Evolutionary conservation across 345 rosid genomes (phyloP), one percentile per base, ranked within the genome.

Genomic region (Lepidium didymum): DNA sequence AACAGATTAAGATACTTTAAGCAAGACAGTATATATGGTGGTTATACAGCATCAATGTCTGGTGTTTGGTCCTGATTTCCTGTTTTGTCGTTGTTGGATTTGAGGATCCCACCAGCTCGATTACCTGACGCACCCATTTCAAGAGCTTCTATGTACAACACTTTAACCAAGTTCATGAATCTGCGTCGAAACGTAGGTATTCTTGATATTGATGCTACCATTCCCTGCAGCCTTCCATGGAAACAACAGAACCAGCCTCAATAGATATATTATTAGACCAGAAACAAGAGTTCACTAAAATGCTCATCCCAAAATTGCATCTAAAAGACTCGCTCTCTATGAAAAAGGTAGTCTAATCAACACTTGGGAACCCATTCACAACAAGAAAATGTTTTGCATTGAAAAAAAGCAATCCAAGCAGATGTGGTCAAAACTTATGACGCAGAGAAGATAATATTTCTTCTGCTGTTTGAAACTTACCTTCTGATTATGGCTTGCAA

Each of bases 401-500:
- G 18, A 15, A 25, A 23, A 29, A 7, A 49, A 25, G 14, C 23
- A 9, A 25, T 10, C 36, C 18, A 7, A 27, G 54, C 23, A 49
- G 18, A 51, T 25, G 3, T 50, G 35, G 16, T 13, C 35, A 27
- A 50, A 29, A 13, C 4, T 3, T 25, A 27, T 27, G 7, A 8
- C 31, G 19, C 11, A 52, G 6, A 29, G 37, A 51, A 51, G 37
- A 29, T n/a, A 14, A 29, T 31, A 31, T 4, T n/a, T 51, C 1
- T 6, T 9, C 35, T 54, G 14, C n/a, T 27, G 49, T 57, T 46
- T 56, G 37, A 19, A n/a, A 25, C 47, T n/a, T 74, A 86, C 96
- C 96, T 86, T 79, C 96, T 81, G 6, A 87, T 81, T 33, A 87
- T 79, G 76, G 91, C 95, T 75, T 92, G 96, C 56, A 90, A 65